Base-by-base conservation (phyloP, 2,329 filamentous ascomycete species). In the Camptophora hylomeconis region DNA sequence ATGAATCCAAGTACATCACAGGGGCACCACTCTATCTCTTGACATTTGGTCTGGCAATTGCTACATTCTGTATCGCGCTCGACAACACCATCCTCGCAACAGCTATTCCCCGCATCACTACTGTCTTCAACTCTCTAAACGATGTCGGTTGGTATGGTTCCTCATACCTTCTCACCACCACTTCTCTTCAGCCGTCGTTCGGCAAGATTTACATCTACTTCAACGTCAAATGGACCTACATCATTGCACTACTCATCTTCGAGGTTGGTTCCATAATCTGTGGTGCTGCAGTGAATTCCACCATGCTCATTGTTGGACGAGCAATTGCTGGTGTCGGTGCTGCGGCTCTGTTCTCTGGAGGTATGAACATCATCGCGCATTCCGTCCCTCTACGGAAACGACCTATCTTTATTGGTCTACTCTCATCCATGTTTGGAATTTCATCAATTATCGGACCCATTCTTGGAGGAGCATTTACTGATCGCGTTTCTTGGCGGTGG, bases 401-500 rank as follows among this genome's bases (percentile, higher is more conserved):
- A 30, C 28, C 43, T 2, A 37, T 50, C 2, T 47, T 45, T 13
- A 47, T 51, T 13, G 49, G 48, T 1, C 46, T 71, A 21, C 57
- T 72, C 21, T 64, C 63, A 7, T 63, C 57, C 27, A 67, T 71
- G 54, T 72, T 63, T 49, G 69, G 68, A 10, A 58, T 74, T 27
- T 66, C 66, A 1, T 52, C 51, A 25, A 6, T 7, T 5, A 25
- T 26, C 5, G 54, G 53, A 3, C 57, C 57, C 3, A 44, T 58
- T 21, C 41, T 63, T 21, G 59, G 60, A 15, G 60, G 59, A n/a
- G 56, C 47, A 5, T 61, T 60, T 30, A 61, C 56, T 5, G 54
- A 57, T 41, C 30, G 57, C 58, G 56, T 26, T 35, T 32, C 28
- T 10, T 35, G 32, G 28, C 20, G 28, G n/a, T 35, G 32, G 31